Evolutionary conservation across 2,329 filamentous ascomycete genomes (phyloP).

Genomic region (Dactylonectria macrodidyma): DNA sequence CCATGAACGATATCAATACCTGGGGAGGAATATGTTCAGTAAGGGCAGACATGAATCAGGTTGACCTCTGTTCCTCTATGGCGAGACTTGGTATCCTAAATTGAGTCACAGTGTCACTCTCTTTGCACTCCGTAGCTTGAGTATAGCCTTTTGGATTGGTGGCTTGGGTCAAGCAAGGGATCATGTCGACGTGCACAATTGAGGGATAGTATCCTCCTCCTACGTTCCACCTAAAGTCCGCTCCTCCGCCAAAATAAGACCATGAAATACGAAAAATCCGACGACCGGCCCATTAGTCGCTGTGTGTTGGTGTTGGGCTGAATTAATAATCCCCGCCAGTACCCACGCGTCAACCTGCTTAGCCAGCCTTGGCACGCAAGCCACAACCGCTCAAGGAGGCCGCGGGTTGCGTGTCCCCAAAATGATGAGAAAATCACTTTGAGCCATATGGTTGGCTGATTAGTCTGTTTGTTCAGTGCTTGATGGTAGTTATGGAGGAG

Average conservation of each 20-base stretch:
- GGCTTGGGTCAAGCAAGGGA: background rate
- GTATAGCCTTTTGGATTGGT: no score
- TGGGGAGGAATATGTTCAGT: no score
- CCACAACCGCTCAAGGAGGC: conserved; percentile 32
- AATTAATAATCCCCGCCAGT: conserved; percentile 44
- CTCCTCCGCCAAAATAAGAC: conserved; percentile 34
- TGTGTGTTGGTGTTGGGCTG: conserved; percentile 12
- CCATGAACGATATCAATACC: no score
- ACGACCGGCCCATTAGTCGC: background rate
- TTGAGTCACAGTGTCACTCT: no score
- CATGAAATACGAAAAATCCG: conserved; percentile 10
- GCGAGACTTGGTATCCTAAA: no score
- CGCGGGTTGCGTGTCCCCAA: conserved; percentile 29
- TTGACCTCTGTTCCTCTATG: no score
- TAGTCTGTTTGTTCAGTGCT: background rate
- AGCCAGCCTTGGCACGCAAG: conserved; percentile 32
- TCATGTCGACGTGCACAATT: background rate
- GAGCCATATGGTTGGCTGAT: conserved; percentile 27
- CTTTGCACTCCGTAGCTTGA: no score
- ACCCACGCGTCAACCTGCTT: conserved; percentile 19
- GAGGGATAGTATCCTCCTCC: background rate
- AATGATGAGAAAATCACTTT: conserved; percentile 33
- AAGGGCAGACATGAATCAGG: no score
- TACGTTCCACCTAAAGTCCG: conserved; percentile 37
- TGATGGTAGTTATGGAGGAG: conserved; percentile 3